Evolutionary conservation across 495 filamentous ascomycete genomes (phyloP).

Genomic region (Penicillium canescens): DNA sequence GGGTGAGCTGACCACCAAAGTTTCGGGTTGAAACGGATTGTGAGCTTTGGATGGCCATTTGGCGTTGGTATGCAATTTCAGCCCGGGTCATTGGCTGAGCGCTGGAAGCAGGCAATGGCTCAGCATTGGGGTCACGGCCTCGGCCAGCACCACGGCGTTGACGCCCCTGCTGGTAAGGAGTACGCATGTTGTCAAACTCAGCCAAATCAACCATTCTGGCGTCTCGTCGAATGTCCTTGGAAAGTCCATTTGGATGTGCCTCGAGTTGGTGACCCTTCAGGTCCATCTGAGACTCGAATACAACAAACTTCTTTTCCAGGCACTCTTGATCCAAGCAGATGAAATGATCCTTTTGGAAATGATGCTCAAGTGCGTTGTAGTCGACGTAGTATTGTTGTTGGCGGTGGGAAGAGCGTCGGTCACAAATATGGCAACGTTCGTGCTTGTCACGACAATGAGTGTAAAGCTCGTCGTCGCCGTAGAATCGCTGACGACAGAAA

Average conservation of each 20-base stretch:
- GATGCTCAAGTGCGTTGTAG: conserved; percentile 78
- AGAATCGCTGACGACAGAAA: conserved; percentile 90
- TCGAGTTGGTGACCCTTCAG: conserved; percentile 85
- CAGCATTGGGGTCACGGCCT: conserved; percentile 74
- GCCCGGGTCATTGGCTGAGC: conserved; percentile 83
- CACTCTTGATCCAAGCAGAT: conserved; percentile 84
- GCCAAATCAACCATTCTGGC: conserved; percentile 85
- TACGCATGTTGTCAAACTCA: conserved; percentile 70
- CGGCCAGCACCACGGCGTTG: conserved; percentile 62
- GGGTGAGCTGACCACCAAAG: conserved; percentile 79
- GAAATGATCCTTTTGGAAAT: conserved; percentile 88
- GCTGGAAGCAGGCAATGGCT: conserved; percentile 73
- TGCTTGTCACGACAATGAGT: conserved; percentile 89
- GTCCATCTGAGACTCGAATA: conserved; percentile 92
- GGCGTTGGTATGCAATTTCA: conserved; percentile 88
- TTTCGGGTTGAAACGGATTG: conserved; percentile 75
- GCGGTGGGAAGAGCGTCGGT: conserved; percentile 64
- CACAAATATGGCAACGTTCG: conserved; percentile 93
- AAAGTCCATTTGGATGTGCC: conserved; percentile 70
- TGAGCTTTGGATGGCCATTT: conserved; percentile 85
- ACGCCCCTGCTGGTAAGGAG: conserved; percentile 66
- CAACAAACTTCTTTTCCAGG: conserved; percentile 96
- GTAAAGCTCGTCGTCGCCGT: conserved; percentile 93
- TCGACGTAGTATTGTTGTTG: conserved; percentile 88
- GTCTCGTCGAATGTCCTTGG: conserved; percentile 83